Evolutionary conservation across 2,329 filamentous ascomycete species (phyloP).

Genomic region (Diaporthe humulicola): DNA sequence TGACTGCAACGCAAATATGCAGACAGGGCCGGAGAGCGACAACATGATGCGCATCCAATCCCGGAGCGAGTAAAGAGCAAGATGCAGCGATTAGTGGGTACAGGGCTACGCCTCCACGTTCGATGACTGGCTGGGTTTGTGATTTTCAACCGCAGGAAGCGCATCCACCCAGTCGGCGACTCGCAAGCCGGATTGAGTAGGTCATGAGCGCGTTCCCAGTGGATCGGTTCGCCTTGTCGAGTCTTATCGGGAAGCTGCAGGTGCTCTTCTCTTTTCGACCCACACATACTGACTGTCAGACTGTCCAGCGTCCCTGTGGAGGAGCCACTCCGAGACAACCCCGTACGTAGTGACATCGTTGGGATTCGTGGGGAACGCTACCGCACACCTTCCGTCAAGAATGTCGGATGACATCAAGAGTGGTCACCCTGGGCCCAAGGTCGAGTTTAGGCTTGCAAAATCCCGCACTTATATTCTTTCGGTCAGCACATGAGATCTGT

Average conservation of each 20-base stretch:
- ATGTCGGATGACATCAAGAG: constrained; percentile 35
- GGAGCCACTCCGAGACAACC: constrained; percentile 3
- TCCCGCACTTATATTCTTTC: constrained; percentile 8
- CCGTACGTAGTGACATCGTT: constrained; percentile 28
- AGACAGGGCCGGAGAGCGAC: constrained; percentile 2
- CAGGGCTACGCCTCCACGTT: constrained; percentile 12
- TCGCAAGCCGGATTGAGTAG: constrained; percentile 29
- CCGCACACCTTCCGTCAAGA: constrained; percentile 6
- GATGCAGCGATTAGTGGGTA: constrained; percentile 22
- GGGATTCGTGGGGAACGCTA: constrained; percentile 19
- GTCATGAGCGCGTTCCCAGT: constrained; percentile 37
- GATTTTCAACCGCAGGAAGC: constrained; percentile 31
- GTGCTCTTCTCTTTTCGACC: constrained; percentile 15
- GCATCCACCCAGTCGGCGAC: constrained; percentile 34
- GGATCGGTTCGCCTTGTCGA: constrained; percentile 35
- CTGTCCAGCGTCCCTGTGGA: background rate
- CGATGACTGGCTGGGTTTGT: constrained; percentile 35
- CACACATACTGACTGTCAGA: constrained; percentile 12
- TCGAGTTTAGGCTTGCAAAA: constrained; percentile 21
- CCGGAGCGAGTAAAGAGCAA: background rate
- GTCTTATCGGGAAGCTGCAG: constrained; percentile 35
- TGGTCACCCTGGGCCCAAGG: background rate
- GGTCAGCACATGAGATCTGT: constrained; percentile 19
- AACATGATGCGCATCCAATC: background rate
- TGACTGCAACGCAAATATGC: background rate